These are phyloP conservation scores for Ganoderma multipileum DNA, from an alignment of 1,284 basidiomycete genomes.

Conservation along the genomic window DNA sequence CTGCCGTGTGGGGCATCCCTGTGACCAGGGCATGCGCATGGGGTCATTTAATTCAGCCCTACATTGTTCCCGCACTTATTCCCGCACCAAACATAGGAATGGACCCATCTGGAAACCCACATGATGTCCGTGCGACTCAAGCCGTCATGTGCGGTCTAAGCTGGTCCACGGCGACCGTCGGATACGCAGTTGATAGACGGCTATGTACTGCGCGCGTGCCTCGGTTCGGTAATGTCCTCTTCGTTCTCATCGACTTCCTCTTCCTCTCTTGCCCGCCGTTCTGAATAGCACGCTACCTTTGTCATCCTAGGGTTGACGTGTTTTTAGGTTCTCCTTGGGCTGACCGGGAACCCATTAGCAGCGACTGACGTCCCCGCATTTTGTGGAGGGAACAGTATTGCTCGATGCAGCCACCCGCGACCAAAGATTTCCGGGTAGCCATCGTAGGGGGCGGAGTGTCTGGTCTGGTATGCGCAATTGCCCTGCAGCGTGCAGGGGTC, in stretches of 20 bases:
- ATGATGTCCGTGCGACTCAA: not conserved
- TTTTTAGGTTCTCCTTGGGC: not conserved
- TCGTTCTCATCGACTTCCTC: not conserved
- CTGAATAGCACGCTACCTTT: not conserved
- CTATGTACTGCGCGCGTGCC: not conserved
- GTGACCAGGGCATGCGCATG: not conserved
- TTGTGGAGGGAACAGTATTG: no score
- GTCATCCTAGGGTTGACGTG: not conserved
- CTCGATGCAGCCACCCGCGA: not conserved
- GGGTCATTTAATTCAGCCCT: not conserved
- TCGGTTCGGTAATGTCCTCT: not conserved
- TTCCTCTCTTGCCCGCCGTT: not conserved
- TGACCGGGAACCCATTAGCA: not conserved
- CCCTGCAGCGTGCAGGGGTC: constrained; percentile 50
- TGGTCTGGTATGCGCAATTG: constrained; percentile 55
- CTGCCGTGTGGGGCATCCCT: not conserved
- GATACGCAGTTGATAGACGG: not conserved
- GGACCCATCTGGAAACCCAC: not conserved
- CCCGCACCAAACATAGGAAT: not conserved
- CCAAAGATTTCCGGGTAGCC: constrained; percentile 49
- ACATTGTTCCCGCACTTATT: not conserved
- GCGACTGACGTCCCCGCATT: not conserved
- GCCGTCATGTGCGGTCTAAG: not conserved
- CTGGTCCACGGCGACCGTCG: not conserved
- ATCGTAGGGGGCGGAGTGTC: constrained; percentile 63